A percentile compares a stretch with the other conserved stretches of the same genome.
These are phyloP conservation scores for Cercospora zeae-maydis DNA, from an alignment of 2,329 filamentous ascomycete genomes.

Conservation along the genomic window DNA sequence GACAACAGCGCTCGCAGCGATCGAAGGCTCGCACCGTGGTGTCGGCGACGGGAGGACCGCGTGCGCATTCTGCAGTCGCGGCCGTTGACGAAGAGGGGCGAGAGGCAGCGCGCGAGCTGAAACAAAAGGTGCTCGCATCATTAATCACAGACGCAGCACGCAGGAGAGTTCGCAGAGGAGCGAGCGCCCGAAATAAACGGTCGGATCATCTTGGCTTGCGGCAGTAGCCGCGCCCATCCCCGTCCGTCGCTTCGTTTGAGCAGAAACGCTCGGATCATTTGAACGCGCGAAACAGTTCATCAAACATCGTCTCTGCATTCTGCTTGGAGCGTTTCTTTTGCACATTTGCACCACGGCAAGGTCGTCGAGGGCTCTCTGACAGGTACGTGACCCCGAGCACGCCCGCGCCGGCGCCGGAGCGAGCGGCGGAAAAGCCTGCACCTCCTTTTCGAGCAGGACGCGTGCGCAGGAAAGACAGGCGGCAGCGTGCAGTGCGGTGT, in stretches of 20 bases:
- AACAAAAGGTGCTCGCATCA: not conserved
- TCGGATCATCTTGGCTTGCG: constrained; percentile 1
- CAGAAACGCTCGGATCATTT: constrained; percentile 10
- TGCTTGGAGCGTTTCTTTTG: constrained; percentile 8
- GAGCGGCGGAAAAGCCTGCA: constrained; percentile 5
- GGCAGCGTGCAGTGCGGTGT: not conserved
- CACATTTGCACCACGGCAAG: not conserved
- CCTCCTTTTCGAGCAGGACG: constrained; percentile 15
- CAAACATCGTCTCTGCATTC: constrained; percentile 9
- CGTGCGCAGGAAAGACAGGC: constrained; percentile 4
- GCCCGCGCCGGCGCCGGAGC: not conserved
- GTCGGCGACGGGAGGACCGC: not conserved
- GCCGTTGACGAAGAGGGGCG: not conserved
- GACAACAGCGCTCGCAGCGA: not conserved
- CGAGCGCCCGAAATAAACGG: not conserved
- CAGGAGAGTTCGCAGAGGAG: not conserved
- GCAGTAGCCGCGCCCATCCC: not conserved
- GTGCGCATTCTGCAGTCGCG: not conserved
- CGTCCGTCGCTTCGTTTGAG: constrained; percentile 7
- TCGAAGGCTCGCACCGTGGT: not conserved
- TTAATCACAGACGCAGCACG: not conserved
- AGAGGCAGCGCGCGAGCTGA: constrained; percentile 5
- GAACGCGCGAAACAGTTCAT: constrained; percentile 15
- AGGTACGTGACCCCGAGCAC: constrained; percentile 10
- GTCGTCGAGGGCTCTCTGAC: not conserved